Evolutionary conservation across 2,329 filamentous ascomycete genomes (phyloP).

Genomic region (Claviceps cyperi): DNA sequence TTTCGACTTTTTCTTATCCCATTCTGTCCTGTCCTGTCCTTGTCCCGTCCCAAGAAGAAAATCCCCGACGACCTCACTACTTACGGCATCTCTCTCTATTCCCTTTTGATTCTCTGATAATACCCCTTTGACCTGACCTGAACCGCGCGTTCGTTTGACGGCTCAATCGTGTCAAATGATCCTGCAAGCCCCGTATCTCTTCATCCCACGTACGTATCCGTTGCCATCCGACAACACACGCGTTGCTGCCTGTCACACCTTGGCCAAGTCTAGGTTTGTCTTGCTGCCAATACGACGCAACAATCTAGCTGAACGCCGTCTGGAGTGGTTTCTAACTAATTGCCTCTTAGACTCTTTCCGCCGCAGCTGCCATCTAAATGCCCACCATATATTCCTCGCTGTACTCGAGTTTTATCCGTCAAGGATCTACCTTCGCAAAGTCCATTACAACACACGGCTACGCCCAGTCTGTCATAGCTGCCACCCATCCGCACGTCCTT

Average conservation of each 20-base stretch:
- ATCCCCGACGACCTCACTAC: background rate
- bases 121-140: slow-evolving; percentile 14
- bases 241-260: background rate
- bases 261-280: too few relatives aligned
- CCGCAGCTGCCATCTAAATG: slow-evolving; percentile 75
- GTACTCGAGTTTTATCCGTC: slow-evolving; percentile 78
- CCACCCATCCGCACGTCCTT: slow-evolving; percentile 65
- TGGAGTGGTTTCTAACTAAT: background rate
- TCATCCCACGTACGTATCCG: slow-evolving; percentile 46
- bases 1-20: background rate
- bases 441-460: slow-evolving; percentile 95
- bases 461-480: slow-evolving; percentile 93
- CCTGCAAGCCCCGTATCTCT: slow-evolving; percentile 60
- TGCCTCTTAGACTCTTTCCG: slow-evolving; percentile 33
- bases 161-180: slow-evolving; percentile 86
- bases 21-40: background rate
- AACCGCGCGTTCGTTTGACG: slow-evolving; percentile 84
- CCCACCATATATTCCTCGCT: slow-evolving; percentile 54
- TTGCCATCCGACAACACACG: background rate
- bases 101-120: slow-evolving; percentile 8
- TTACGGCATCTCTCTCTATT: slow-evolving; percentile 5
- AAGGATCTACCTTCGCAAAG: slow-evolving; percentile 74
- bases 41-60: slow-evolving; percentile 1
- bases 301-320: background rate
- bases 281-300: too few relatives aligned